Conservation (phyloP, 768 basidiomycete species). For the Boletus rubroflammeus region DNA sequence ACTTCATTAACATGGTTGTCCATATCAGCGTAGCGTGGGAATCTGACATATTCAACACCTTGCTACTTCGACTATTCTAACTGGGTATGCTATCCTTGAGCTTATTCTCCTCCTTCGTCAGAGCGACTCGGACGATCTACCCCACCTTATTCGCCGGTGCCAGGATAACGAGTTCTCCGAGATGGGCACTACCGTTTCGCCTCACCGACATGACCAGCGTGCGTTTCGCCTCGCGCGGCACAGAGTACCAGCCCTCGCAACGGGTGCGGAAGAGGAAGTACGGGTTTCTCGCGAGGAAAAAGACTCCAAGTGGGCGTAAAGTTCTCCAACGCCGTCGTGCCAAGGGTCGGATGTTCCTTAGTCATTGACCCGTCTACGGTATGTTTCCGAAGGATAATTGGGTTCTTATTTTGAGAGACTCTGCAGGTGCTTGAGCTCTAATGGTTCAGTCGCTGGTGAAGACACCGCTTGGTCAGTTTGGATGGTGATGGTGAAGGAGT, state of each 20-base stretch:
- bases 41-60: neutral
- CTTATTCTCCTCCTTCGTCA: constrained; percentile 22
- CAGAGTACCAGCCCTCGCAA: constrained; percentile 97
- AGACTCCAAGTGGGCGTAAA: constrained; percentile 64
- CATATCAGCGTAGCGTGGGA: constrained; percentile 16
- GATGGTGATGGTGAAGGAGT: neutral
- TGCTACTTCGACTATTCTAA: neutral
- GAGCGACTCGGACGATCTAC: constrained; percentile 21
- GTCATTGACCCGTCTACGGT: constrained; percentile 51
- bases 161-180: constrained; percentile 15
- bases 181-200: constrained; percentile 22
- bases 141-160: constrained; percentile 14
- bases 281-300: constrained; percentile 81
- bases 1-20: neutral
- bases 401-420: neutral
- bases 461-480: neutral
- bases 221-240: constrained; percentile 68
- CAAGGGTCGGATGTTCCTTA: constrained; percentile 77
- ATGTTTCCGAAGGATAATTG: neutral
- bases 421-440: neutral
- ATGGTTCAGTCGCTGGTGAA: neutral
- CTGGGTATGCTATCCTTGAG: constrained; percentile 10
- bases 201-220: constrained; percentile 18
- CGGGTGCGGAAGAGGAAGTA: constrained; percentile 89
- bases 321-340: constrained; percentile 64